Conservation (phyloP, 257 asterid species). For the Oldenlandia corymbosa region DNA sequence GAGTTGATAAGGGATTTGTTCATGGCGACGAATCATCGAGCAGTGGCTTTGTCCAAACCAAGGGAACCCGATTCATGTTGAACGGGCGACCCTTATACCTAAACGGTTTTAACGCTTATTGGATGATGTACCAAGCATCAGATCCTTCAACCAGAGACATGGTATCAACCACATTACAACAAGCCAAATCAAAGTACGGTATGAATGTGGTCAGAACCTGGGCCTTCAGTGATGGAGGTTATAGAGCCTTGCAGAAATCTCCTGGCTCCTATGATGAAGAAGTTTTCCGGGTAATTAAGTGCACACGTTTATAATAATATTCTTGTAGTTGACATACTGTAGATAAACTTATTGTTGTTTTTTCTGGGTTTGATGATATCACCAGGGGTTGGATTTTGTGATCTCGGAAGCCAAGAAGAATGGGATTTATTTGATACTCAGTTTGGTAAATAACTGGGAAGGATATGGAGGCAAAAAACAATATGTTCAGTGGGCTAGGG, state of each 20-base stretch:
- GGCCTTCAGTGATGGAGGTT: slow-evolving; percentile 31
- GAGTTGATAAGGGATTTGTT: not conserved
- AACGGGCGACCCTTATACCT: slow-evolving; percentile 22
- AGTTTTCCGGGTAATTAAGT: slow-evolving; percentile 28
- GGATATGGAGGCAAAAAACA: slow-evolving; percentile 27
- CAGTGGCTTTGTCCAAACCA: slow-evolving; percentile 16
- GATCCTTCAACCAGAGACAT: slow-evolving; percentile 21
- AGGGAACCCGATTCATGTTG: too few species aligned
- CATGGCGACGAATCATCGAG: not conserved
- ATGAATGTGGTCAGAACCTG: slow-evolving; percentile 31
- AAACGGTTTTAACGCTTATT: slow-evolving; percentile 33
- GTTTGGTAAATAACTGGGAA: slow-evolving; percentile 24
- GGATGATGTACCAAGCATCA: slow-evolving; percentile 32
- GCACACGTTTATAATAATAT: too few species aligned
- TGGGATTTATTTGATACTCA: slow-evolving; percentile 23
- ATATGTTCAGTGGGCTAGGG: too few species aligned
- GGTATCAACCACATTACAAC: slow-evolving; percentile 18
- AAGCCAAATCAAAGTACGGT: slow-evolving; percentile 25
- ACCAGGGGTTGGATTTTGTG: slow-evolving; percentile 30
- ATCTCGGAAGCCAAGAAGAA: too few species aligned
- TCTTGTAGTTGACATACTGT: too few species aligned
- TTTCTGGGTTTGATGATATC: too few species aligned
- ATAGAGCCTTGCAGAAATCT: slow-evolving; percentile 20
- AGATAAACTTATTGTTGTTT: too few species aligned
- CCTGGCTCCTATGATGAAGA: slow-evolving; percentile 28